Evolutionary conservation across 768 basidiomycete species (phyloP).

Genomic region (Hypholoma fasciculare): DNA sequence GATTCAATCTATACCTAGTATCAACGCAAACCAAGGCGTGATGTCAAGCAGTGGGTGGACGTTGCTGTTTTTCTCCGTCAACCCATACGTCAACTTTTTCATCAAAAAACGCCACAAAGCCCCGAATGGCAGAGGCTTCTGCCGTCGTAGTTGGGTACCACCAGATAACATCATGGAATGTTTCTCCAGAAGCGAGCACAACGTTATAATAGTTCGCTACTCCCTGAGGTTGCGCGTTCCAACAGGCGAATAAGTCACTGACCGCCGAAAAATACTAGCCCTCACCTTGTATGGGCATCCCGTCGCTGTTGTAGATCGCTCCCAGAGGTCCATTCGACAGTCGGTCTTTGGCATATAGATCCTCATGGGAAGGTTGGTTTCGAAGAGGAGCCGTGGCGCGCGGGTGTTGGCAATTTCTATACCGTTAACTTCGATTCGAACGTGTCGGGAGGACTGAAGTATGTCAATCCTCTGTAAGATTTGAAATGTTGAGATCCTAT

Average conservation of each 20-base stretch:
- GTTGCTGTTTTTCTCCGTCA: constrained; percentile 53
- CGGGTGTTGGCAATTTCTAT: constrained; percentile 61
- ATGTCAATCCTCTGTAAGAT: constrained; percentile 56
- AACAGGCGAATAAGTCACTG: neutral
- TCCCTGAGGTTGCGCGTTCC: constrained; percentile 38
- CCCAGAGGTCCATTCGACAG: constrained; percentile 49
- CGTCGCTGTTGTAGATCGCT: constrained; percentile 44
- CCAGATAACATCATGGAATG: constrained; percentile 56
- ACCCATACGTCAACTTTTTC: constrained; percentile 69
- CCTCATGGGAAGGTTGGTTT: constrained; percentile 55
- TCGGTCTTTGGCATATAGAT: constrained; percentile 65
- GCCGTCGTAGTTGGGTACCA: constrained; percentile 56
- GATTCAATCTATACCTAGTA: too few relatives aligned
- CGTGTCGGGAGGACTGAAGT: constrained; percentile 57
- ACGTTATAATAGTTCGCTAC: constrained; percentile 59
- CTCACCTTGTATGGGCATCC: constrained; percentile 67
- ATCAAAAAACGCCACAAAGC: constrained; percentile 61
- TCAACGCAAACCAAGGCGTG: too few relatives aligned
- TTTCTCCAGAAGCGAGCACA: constrained; percentile 41
- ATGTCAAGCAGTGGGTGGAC: constrained; percentile 2
- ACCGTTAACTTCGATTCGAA: constrained; percentile 61
- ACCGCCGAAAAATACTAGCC: neutral
- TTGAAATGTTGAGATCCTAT: neutral
- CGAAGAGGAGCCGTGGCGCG: constrained; percentile 54
- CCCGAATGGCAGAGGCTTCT: constrained; percentile 51